Evolutionary conservation across 2,329 filamentous ascomycete species (phyloP), one percentile per base, ranked within the genome.

Genomic region (Trichoderma sp.): DNA sequence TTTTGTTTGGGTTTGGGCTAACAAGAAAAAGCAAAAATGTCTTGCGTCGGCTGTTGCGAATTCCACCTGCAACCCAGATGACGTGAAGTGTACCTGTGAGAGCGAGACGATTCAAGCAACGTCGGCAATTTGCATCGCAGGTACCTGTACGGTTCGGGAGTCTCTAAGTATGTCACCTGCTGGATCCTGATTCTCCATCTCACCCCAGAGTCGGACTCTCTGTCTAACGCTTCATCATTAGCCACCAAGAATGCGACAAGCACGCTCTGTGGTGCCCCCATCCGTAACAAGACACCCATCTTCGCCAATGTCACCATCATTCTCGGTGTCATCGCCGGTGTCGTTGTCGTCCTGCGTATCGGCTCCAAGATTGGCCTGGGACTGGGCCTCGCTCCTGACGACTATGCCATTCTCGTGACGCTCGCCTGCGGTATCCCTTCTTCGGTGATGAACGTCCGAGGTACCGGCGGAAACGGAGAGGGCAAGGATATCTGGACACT

Each of bases 401-500:
- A 79, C 58, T 72, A 75, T 7, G 73, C 76, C 31, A 76, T 76
- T 6, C 55, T 77, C 0, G 43, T 74, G 1, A 72, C 74, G 13
- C 70, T 74, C 49, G 24, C 74, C n/a, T 67, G 72, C 7, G 71
- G 71, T 21, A 66, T 77, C 2, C 72, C 74, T 0, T 72, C 70
- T 19, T 72, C 72, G 0, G 70, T 75, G 19, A 72, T 79, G 62
- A 74, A 73, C 55, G 61, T 76, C 13, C 67, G 70, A 6, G 72
- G 72, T 4, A 70, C 75, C 0, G 69, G 72, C 0, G 72, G 74
- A 5, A 74, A 75, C 35, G 78, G 78, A 21, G 68, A 79, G 19
- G 78, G 78, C 1, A 72, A 72, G 10, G 78, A 80, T 31, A 73
- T 80, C 47, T 80, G 78, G 78, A 79, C 77, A 2, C 71, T 80